A percentile compares a stretch with the other conserved stretches of the same genome.
These are phyloP conservation scores for Cucurbita pepo DNA, from an alignment of 306 rosid genomes.

Conservation along the genomic window DNA sequence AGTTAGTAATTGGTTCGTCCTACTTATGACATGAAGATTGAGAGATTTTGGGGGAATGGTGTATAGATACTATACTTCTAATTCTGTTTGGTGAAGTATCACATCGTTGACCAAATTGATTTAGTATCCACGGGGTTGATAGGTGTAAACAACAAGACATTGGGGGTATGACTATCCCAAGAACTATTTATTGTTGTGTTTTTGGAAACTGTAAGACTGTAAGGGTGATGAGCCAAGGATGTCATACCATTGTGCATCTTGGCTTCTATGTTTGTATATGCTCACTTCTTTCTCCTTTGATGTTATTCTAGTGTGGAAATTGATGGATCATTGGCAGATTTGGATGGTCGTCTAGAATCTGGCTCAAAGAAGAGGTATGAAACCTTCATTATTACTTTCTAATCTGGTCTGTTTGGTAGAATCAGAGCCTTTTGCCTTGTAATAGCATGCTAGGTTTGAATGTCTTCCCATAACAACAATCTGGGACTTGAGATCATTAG, in stretches of 20 bases:
- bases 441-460: background rate
- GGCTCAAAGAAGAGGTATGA: slow-evolving; percentile 71
- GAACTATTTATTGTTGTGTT: background rate
- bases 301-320: slow-evolving; percentile 41
- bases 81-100: background rate
- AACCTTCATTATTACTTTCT: background rate
- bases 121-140: background rate
- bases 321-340: slow-evolving; percentile 63
- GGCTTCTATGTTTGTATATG: slow-evolving; percentile 2
- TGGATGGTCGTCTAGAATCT: slow-evolving; percentile 46
- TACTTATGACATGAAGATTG: background rate
- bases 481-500: background rate
- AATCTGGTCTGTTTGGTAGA: background rate
- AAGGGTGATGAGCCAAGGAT: background rate
- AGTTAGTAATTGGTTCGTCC: background rate
- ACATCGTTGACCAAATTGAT: background rate
- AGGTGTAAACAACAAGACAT: background rate
- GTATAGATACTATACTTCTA: background rate
- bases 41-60: background rate
- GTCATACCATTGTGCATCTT: background rate
- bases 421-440: background rate
- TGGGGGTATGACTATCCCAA: background rate
- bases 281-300: slow-evolving; percentile 1
- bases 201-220: background rate
- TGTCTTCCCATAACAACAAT: background rate